Base-by-base conservation (phyloP, 1,284 basidiomycete species). In the Chondrostereum purpureum region DNA sequence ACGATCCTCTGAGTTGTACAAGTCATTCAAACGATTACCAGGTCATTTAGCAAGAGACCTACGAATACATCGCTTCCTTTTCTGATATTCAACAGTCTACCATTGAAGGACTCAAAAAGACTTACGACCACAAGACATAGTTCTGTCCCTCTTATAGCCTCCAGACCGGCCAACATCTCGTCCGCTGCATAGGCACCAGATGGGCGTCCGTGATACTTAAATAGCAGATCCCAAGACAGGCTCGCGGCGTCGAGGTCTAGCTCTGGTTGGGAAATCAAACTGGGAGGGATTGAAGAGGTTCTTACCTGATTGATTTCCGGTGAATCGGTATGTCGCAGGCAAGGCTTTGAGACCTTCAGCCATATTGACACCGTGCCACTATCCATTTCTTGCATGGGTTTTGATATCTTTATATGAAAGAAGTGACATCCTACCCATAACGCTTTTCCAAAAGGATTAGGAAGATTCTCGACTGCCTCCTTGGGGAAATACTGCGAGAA, bases 11-110 rank as follows among this genome's bases (percentile, higher is more conserved):
- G 44, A 6, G 39, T 12, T n/a, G 18, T 34, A 16, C 16, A 19
- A 23, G 19, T 37, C 23, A 42, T 14, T 21, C 17, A 11, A 13
- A 39, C 12, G 21, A 31, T 13, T n/a, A 22, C 5, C n/a, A 13
- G 19, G 5, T n/a, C n/a, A n/a, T n/a, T n/a, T n/a, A n/a, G n/a
- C 13, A 19, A 22, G 33, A 35, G 1, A 59, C 73, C 47, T 52
- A 78, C 72, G 77, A 78, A 57, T 77, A 79, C 74, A 80, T 78
- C 3, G 76, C 75, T 68, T 79, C 77, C 73, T 77, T 44, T 10
- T n/a, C 10, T 13, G 16, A 10, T 22, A 20, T 17, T 17, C 34
- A 31, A 23, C 63, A 31, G n/a, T 48, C 43, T 66, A 62, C 5
- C 60, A 60, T 42, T 58, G 63, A 37, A 19, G 21, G 23, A 17